phyloP scores from a whole-genome alignment of 768 basidiomycete genomes.

The Trametopsis cervina region DNA sequence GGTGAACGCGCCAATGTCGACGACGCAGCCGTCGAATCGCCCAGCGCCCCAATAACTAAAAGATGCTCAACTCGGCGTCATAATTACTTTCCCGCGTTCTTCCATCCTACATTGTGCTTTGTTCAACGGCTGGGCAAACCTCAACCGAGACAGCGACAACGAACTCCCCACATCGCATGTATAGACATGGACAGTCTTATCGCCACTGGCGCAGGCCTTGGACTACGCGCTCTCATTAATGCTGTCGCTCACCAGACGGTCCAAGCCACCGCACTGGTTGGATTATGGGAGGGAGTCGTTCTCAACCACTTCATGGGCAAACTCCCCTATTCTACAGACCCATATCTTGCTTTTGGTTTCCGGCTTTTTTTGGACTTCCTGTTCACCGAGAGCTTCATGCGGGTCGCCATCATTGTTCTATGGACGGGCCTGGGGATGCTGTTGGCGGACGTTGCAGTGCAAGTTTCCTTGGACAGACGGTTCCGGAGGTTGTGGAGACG shows the following conservation, averaged over 20 bases:
- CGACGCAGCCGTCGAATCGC: no score
- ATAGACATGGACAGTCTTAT: constrained; percentile 57
- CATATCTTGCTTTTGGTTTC: constrained; percentile 59
- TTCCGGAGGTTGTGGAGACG: constrained; percentile 22
- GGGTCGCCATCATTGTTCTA: constrained; percentile 40
- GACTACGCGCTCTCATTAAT: constrained; percentile 56
- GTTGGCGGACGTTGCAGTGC: constrained; percentile 43
- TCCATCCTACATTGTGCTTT: background rate
- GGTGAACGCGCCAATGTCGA: no score
- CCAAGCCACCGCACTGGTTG: constrained; percentile 57
- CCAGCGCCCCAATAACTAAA: no score
- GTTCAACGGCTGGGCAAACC: background rate
- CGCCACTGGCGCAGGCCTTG: constrained; percentile 63
- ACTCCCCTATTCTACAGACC: constrained; percentile 58
- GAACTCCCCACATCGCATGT: constrained; percentile 3
- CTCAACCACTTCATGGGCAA: constrained; percentile 67
- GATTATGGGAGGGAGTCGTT: constrained; percentile 75
- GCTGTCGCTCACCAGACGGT: constrained; percentile 40
- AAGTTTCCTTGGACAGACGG: constrained; percentile 36
- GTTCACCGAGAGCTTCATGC: constrained; percentile 47
- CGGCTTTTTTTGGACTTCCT: constrained; percentile 70
- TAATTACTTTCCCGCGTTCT: background rate
- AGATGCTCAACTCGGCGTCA: no score
- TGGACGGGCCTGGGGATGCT: constrained; percentile 50
- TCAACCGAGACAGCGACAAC: constrained; percentile 1